phyloP scores from a whole-genome alignment of 1,284 basidiomycete species.

The Ustilago sp. region DNA sequence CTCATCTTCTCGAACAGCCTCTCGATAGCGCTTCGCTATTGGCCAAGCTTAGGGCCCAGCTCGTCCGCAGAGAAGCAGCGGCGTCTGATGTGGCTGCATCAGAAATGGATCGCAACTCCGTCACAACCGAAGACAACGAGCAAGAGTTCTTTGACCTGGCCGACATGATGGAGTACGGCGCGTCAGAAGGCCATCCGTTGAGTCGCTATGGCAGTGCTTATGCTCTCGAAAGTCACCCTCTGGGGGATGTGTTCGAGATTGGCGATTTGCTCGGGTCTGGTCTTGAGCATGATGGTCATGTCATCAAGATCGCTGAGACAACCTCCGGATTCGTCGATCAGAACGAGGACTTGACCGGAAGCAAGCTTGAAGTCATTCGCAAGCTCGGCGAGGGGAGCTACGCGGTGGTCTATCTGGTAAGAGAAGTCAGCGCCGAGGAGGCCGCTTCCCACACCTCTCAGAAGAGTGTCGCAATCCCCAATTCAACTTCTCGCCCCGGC shows the following conservation, averaged over 20 bases:
- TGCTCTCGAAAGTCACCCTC: constrained; percentile 27
- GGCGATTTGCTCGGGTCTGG: constrained; percentile 66
- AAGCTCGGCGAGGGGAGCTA: constrained; percentile 68
- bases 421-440: constrained; percentile 56
- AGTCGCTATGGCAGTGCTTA: constrained; percentile 36
- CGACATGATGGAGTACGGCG: constrained; percentile 60
- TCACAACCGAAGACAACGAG: constrained; percentile 37
- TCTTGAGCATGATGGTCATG: constrained; percentile 63
- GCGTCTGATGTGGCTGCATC: constrained; percentile 39
- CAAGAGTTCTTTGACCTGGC: constrained; percentile 59
- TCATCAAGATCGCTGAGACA: constrained; percentile 62
- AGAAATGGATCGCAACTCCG: constrained; percentile 35
- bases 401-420: constrained; percentile 67
- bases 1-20: constrained; percentile 37
- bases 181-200: constrained; percentile 32
- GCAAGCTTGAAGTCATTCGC: constrained; percentile 61
- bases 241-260: constrained; percentile 60
- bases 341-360: constrained; percentile 50
- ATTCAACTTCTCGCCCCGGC: constrained; percentile 12
- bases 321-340: constrained; percentile 62
- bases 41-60: constrained; percentile 44
- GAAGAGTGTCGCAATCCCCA: constrained; percentile 25
- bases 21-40: constrained; percentile 44
- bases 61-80: constrained; percentile 44
- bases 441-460: constrained; percentile 19